Evolutionary conservation across 2,329 filamentous ascomycete species (phyloP).

Genomic region (Ophiocordyceps sinensis): DNA sequence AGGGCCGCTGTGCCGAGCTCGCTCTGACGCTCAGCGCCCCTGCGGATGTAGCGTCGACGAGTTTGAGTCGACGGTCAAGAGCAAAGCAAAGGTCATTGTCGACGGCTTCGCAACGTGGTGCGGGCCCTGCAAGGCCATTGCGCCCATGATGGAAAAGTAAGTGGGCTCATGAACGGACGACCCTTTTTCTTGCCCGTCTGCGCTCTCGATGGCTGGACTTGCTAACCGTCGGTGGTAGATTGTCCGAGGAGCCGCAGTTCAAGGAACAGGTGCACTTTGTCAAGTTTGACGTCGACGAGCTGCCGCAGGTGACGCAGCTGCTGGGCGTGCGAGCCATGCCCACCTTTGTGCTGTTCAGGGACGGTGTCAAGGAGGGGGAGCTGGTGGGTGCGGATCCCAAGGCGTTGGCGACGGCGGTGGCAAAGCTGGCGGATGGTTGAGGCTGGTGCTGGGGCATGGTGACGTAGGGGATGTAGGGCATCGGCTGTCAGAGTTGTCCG

Average conservation of each 20-base stretch:
- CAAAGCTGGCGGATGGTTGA: slow-evolving; percentile 2
- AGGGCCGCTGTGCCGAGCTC: no score
- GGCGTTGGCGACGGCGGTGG: slow-evolving; percentile 28
- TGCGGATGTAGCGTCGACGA: slow-evolving; percentile 34
- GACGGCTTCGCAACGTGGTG: slow-evolving; percentile 89
- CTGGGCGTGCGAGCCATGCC: slow-evolving; percentile 82
- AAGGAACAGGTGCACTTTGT: slow-evolving; percentile 55
- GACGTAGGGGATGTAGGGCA: no score
- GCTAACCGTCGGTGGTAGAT: slow-evolving; percentile 3
- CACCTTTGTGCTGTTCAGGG: slow-evolving; percentile 74
- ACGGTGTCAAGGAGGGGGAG: slow-evolving; percentile 55
- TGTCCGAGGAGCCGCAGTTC: slow-evolving; percentile 26
- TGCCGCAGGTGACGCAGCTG: slow-evolving; percentile 59
- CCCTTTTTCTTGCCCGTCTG: no score
- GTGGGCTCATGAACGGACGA: background rate
- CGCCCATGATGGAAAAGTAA: slow-evolving; percentile 46
- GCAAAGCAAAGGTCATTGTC: slow-evolving; percentile 50
- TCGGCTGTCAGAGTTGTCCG: no score
- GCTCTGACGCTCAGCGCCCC: no score
- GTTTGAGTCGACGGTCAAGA: slow-evolving; percentile 38
- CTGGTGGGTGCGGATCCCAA: slow-evolving; percentile 69
- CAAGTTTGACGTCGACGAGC: slow-evolving; percentile 81
- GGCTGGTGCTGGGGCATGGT: no score
- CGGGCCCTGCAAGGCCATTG: slow-evolving; percentile 83
- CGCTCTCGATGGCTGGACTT: no score